Conservation (phyloP, 2,329 filamentous ascomycete species). For the Aspergillus felis region DNA sequence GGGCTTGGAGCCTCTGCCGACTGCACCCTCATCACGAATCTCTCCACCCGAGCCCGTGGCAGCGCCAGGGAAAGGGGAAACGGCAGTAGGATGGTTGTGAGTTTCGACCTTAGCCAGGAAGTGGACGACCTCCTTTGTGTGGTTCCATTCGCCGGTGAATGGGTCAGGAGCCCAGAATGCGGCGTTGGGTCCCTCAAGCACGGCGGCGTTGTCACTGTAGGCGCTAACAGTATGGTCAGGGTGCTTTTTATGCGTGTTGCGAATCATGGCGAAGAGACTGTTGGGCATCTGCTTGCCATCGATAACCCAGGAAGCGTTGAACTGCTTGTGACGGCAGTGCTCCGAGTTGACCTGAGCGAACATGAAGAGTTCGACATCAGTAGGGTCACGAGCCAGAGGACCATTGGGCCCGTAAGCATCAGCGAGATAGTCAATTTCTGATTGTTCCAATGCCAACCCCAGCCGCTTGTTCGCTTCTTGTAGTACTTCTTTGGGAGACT, state of each 20-base stretch:
- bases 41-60: constrained; percentile 94
- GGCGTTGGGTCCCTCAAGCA: constrained; percentile 68
- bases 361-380: constrained; percentile 98
- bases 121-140: constrained; percentile 81
- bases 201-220: constrained; percentile 97
- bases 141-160: constrained; percentile 79
- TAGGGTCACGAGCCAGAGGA: constrained; percentile 58
- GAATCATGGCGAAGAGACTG: constrained; percentile 92
- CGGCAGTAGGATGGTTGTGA: constrained; percentile 94
- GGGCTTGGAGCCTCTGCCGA: constrained; percentile 85
- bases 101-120: constrained; percentile 94
- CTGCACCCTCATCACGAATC: constrained; percentile 91
- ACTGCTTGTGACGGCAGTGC: constrained; percentile 84
- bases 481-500: constrained; percentile 66
- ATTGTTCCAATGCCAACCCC: constrained; percentile 80
- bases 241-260: constrained; percentile 78
- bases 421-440: constrained; percentile 93
- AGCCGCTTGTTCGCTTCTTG: constrained; percentile 78
- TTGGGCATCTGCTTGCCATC: constrained; percentile 75
- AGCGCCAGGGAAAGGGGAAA: constrained; percentile 88
- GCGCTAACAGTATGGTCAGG: constrained; percentile 85
- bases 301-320: constrained; percentile 95
- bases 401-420: constrained; percentile 68
- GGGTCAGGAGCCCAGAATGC: constrained; percentile 86
- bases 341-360: constrained; percentile 99